Evolutionary conservation across 2,329 filamentous ascomycete genomes (phyloP).

Genomic region (Venturia oleaginea): DNA sequence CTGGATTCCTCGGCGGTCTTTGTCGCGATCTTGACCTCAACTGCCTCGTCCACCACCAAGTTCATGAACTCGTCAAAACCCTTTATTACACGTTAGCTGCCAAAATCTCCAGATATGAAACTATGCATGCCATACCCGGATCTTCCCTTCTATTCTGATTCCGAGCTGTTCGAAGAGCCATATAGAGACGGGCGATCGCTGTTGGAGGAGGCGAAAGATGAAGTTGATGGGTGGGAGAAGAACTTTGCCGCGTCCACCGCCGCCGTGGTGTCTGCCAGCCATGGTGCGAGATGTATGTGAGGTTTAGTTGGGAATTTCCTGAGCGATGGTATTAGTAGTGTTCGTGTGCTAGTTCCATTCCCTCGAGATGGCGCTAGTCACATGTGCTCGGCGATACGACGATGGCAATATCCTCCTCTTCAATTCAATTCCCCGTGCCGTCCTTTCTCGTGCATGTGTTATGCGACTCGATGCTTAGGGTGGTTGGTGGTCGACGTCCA

Average conservation of each 20-base stretch:
- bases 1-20: conserved; percentile 70
- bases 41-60: conserved; percentile 87
- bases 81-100: conserved; percentile 36
- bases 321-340: not conserved
- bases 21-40: conserved; percentile 79
- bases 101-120: not conserved
- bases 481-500: not conserved
- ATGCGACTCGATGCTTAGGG: not conserved
- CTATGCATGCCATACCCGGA: conserved; percentile 56
- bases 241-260: conserved; percentile 50
- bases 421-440: not conserved
- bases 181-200: conserved; percentile 78
- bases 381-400: too few relatives aligned
- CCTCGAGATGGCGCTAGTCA: too few relatives aligned
- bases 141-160: conserved; percentile 92
- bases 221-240: conserved; percentile 74
- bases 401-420: not conserved
- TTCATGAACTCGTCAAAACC: conserved; percentile 99
- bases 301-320: not conserved
- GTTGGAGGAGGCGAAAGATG: conserved; percentile 84
- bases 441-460: not conserved
- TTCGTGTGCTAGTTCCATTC: not conserved
- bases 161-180: conserved; percentile 96
- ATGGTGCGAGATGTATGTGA: conserved; percentile 27
- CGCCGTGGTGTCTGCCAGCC: conserved; percentile 48